Conservation (phyloP, 192 early-diverging fungal species). For the Gamsiella multidivaricata region DNA sequence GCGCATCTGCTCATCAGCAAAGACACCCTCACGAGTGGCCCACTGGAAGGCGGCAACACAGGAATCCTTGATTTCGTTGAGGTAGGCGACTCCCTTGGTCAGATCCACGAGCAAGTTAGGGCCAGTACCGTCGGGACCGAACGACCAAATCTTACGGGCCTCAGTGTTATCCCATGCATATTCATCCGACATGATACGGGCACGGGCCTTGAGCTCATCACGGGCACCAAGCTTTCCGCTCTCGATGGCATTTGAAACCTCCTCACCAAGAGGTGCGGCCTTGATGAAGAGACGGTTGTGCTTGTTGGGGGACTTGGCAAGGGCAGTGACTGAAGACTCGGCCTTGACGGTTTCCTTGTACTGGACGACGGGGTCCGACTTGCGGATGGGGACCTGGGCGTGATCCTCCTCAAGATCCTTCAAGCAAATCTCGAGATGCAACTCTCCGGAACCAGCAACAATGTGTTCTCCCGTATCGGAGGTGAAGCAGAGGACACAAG, state of each 20-base stretch:
- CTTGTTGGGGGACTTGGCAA: constrained; percentile 99
- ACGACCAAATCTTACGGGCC: constrained; percentile 97
- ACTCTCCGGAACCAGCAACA: constrained; percentile 99
- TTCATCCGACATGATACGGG: constrained; percentile 87
- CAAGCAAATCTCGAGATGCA: constrained; percentile 99
- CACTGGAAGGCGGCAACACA: constrained; percentile 95
- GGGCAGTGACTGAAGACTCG: constrained; percentile 79
- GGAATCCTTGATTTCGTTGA: constrained; percentile 99
- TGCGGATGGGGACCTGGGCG: constrained; percentile 93
- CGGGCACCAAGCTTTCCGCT: constrained; percentile 84
- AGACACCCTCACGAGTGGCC: constrained; percentile 93
- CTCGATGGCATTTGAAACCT: constrained; percentile 84
- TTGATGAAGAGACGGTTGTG: constrained; percentile 99
- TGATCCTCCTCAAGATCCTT: constrained; percentile 99
- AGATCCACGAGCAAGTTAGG: constrained; percentile 92
- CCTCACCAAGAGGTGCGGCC: constrained; percentile 86
- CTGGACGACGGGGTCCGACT: constrained; percentile 92
- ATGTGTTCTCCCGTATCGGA: constrained; percentile 96
- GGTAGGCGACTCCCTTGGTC: constrained; percentile 97
- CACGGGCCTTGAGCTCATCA: constrained; percentile 96
- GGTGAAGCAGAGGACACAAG: constrained; percentile 92
- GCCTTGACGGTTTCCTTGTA: constrained; percentile 94
- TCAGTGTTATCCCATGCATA: constrained; percentile 96
- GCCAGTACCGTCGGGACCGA: constrained; percentile 88
- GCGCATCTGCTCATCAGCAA: constrained; percentile 96